Percentiles rank a stretch among this genome's conserved stretches.
Conservation (phyloP, 306 rosid genomes). For the Cucurbita argyrosperma region DNA sequence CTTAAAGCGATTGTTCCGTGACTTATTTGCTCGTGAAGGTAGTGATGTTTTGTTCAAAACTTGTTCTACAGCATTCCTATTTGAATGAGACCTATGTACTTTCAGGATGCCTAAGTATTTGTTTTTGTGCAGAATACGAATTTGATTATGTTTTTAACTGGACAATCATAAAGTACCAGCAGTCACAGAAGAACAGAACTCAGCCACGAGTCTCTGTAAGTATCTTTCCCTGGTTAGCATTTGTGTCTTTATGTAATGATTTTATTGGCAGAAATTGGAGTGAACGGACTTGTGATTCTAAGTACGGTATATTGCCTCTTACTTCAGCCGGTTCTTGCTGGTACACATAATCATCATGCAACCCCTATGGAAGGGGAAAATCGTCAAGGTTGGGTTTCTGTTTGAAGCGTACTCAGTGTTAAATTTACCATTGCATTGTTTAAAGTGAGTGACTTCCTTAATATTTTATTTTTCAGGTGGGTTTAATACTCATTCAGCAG, state of each 20-base stretch:
- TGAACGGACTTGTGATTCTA: slow-evolving; percentile 9
- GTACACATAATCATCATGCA: slow-evolving; percentile 39
- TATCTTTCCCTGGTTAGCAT: slow-evolving; percentile 9
- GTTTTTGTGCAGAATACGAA: slow-evolving; percentile 51
- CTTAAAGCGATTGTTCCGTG: slow-evolving; percentile 83
- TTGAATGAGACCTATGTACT: not conserved
- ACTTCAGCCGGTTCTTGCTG: slow-evolving; percentile 46
- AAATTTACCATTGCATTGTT: not conserved
- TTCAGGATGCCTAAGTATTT: not conserved
- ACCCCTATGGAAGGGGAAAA: slow-evolving; percentile 36
- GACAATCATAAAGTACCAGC: slow-evolving; percentile 81
- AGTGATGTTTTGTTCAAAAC: not conserved
- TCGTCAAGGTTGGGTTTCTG: slow-evolving; percentile 43
- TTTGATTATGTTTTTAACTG: slow-evolving; percentile 81
- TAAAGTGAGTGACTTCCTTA: not conserved
- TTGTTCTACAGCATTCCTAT: not conserved
- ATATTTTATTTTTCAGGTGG: slow-evolving; percentile 17
- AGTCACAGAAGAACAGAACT: slow-evolving; percentile 57
- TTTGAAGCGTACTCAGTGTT: not conserved
- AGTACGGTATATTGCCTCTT: slow-evolving; percentile 13
- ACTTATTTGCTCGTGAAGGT: slow-evolving; percentile 85
- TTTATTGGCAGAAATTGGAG: slow-evolving; percentile 4
- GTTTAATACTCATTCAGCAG: slow-evolving; percentile 27
- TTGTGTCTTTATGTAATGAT: not conserved
- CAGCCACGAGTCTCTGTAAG: slow-evolving; percentile 49